A percentile compares a stretch with the other conserved stretches of the same genome.
Evolutionary conservation across 2,329 filamentous ascomycete genomes (phyloP).

Genomic region (Penicillium sp.): DNA sequence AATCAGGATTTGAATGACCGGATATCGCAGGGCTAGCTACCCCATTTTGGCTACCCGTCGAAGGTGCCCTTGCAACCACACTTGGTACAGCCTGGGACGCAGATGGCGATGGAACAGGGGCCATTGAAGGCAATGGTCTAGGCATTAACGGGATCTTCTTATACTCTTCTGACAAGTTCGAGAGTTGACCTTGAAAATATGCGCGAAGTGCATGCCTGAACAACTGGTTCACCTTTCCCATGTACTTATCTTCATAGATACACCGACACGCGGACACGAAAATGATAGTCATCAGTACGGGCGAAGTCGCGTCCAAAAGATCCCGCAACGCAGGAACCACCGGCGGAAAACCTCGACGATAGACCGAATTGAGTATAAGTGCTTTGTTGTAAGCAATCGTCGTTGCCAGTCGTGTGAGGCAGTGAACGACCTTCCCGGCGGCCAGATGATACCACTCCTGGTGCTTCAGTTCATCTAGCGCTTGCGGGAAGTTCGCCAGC

Average conservation of each 20-base stretch:
- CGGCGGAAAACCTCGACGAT: conserved; percentile 50
- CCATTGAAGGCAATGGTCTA: background rate
- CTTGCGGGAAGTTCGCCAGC: conserved; percentile 44
- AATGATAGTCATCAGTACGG: conserved; percentile 53
- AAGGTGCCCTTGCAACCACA: background rate
- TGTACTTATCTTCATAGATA: conserved; percentile 16
- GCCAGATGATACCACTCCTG: conserved; percentile 34
- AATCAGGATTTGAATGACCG: background rate
- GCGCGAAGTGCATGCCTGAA: conserved; percentile 3
- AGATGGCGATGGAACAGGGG: conserved; percentile 5
- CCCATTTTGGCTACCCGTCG: background rate
- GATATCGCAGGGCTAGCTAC: background rate
- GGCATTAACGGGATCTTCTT: conserved; percentile 7
- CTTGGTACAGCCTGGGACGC: background rate
- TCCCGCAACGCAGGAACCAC: conserved; percentile 56
- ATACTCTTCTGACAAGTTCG: conserved; percentile 3
- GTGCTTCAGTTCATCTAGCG: conserved; percentile 14
- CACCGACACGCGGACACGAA: conserved; percentile 43
- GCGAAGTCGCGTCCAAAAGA: conserved; percentile 51
- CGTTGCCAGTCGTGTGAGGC: conserved; percentile 45
- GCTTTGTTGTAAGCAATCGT: conserved; percentile 40
- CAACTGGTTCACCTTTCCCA: background rate
- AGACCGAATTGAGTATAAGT: conserved; percentile 9
- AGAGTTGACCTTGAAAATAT: background rate
- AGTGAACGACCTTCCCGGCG: conserved; percentile 43